Evolutionary conservation across 805 yeast species (phyloP).

Genomic region (Pichia nakasei): DNA sequence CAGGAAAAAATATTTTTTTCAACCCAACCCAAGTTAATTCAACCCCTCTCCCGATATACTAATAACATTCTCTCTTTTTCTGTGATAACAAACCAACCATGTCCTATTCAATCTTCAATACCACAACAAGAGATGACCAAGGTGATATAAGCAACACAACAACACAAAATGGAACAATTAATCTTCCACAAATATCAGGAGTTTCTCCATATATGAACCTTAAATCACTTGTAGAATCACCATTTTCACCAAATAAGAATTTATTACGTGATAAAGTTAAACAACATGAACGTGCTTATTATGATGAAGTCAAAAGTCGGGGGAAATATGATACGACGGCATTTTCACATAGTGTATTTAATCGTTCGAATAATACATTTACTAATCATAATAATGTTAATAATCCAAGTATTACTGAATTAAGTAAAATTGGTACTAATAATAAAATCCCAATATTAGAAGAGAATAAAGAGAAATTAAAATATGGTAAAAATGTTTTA

Average conservation of each 20-base stretch:
- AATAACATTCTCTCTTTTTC: background rate
- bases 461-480: background rate
- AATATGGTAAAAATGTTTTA: background rate
- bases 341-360: background rate
- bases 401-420: background rate
- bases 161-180: background rate
- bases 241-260: constrained; percentile 13
- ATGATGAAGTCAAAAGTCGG: background rate
- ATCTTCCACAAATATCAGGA: background rate
- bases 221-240: constrained; percentile 26
- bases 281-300: background rate
- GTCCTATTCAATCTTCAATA: background rate
- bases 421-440: no score
- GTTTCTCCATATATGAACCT: constrained; percentile 21
- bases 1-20: no score
- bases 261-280: background rate
- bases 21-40: no score
- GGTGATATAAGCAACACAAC: background rate
- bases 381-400: background rate
- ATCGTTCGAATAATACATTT: background rate
- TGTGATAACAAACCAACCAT: background rate
- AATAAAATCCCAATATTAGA: no score
- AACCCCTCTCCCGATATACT: background rate
- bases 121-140: background rate
- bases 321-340: background rate